Conservation (phyloP, 2,329 filamentous ascomycete genomes). For the Aspergillus sp. region DNA sequence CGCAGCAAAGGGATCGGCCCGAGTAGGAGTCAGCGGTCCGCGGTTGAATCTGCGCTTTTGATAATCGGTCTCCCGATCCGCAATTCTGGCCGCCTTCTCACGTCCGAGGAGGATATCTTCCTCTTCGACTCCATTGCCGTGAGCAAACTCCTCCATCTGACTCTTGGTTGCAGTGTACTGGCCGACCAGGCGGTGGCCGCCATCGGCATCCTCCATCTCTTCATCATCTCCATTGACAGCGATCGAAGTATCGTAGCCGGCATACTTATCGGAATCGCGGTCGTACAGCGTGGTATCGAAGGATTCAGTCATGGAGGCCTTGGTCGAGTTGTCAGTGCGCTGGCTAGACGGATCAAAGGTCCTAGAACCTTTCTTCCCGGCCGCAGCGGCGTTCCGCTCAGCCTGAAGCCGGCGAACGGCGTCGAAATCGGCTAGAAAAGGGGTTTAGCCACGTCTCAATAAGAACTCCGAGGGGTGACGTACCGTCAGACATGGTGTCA, state of each 20-base stretch:
- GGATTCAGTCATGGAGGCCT: conserved; percentile 82
- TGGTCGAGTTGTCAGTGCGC: conserved; percentile 79
- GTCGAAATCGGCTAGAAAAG: conserved; percentile 71
- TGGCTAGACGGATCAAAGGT: conserved; percentile 76
- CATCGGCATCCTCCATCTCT: conserved; percentile 73
- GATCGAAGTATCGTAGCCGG: conserved; percentile 88
- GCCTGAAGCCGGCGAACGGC: conserved; percentile 83
- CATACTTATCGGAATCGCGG: conserved; percentile 73
- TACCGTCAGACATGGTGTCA: conserved; percentile 47
- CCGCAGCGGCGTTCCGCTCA: conserved; percentile 81
- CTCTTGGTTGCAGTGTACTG: conserved; percentile 93
- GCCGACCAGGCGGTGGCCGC: conserved; percentile 76
- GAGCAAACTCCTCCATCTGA: conserved; percentile 92
- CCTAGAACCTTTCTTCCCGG: conserved; percentile 76
- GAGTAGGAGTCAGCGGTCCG: conserved; percentile 72
- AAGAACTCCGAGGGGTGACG: conserved; percentile 16
- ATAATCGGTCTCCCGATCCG: conserved; percentile 93
- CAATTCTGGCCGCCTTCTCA: conserved; percentile 87
- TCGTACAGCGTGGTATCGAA: conserved; percentile 90
- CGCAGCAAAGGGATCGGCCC: conserved; percentile 80
- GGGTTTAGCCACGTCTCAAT: conserved; percentile 21
- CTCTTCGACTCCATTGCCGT: conserved; percentile 81
- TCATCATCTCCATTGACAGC: conserved; percentile 75
- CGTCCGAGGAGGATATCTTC: conserved; percentile 82
- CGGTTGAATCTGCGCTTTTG: conserved; percentile 94